Evolutionary conservation across 1,139 yeast genomes (phyloP).

Genomic region (Pichia cactophila): DNA sequence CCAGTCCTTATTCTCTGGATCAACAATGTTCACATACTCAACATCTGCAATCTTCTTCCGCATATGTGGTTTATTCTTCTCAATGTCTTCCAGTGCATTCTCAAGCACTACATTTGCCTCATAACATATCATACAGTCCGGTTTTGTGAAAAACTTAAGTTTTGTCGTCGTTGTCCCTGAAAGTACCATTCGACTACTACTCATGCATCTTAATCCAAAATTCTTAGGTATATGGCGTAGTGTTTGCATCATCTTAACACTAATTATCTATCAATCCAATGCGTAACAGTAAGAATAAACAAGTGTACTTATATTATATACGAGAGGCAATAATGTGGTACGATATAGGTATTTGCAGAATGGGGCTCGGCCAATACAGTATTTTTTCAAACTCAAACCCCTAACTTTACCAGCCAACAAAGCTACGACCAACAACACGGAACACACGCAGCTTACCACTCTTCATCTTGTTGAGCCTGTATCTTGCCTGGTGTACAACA

Average conservation of each 20-base stretch:
- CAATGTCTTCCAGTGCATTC: slow-evolving; percentile 31
- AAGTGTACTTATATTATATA: background rate
- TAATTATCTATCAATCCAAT: slow-evolving; percentile 34
- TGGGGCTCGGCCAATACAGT: too few species aligned
- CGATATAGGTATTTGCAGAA: too few species aligned
- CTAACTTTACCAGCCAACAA: slow-evolving; percentile 46
- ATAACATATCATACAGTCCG: slow-evolving; percentile 71
- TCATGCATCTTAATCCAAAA: background rate
- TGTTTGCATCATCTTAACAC: background rate
- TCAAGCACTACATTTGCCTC: slow-evolving; percentile 54
- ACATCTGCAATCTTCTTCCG: slow-evolving; percentile 29
- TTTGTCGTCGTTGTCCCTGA: slow-evolving; percentile 15
- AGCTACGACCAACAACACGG: slow-evolving; percentile 58
- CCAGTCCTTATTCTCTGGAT: slow-evolving; percentile 62
- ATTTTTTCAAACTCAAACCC: too few species aligned
- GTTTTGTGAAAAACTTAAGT: slow-evolving; percentile 67
- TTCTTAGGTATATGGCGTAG: background rate
- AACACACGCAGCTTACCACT: slow-evolving; percentile 75
- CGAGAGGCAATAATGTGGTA: too few species aligned
- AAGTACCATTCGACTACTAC: background rate
- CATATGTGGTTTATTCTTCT: slow-evolving; percentile 6
- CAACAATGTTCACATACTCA: slow-evolving; percentile 57
- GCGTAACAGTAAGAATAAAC: too few species aligned
- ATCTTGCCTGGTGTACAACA: slow-evolving; percentile 55
- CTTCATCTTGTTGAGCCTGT: slow-evolving; percentile 64